Evolutionary conservation across 148 eudicot species (phyloP).

Genomic region (Limonium bicolor): DNA sequence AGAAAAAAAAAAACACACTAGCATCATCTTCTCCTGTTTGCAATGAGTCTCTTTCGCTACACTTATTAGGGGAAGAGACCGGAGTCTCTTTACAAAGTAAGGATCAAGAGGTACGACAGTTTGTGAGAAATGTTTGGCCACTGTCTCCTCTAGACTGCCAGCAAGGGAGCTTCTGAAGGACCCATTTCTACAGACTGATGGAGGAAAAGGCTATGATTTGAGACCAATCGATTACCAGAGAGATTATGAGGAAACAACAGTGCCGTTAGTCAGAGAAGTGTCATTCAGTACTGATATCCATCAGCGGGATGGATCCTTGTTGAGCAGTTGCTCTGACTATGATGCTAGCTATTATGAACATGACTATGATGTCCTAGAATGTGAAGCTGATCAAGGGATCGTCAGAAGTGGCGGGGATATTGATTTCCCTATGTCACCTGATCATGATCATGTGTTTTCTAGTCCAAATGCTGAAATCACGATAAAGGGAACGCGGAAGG

Average conservation of each 20-base stretch:
- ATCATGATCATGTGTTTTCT: constrained; percentile 27
- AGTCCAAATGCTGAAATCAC: constrained; percentile 23
- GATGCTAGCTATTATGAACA: constrained; percentile 19
- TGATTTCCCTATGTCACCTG: constrained; percentile 21
- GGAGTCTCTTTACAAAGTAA: constrained; percentile 22
- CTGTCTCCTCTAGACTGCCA: constrained; percentile 16
- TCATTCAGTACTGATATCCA: constrained; percentile 13
- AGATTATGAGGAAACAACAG: constrained; percentile 16
- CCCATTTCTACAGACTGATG: constrained; percentile 21
- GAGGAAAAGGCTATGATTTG: constrained; percentile 11
- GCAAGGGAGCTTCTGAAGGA: constrained; percentile 26
- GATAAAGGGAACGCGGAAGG: constrained; percentile 45
- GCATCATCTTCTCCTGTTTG: background rate
- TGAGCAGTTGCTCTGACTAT: constrained; percentile 16
- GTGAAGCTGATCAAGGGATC: constrained; percentile 6
- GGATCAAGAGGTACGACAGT: constrained; percentile 16
- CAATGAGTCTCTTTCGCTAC: background rate
- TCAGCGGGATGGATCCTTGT: constrained; percentile 12
- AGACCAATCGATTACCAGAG: constrained; percentile 14
- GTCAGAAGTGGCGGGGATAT: constrained; percentile 24
- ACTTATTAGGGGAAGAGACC: constrained; percentile 22
- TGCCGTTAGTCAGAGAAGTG: constrained; percentile 16
- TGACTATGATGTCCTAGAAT: constrained; percentile 20
- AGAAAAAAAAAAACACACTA: too few species aligned
- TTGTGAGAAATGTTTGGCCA: constrained; percentile 28